phyloP scores from a whole-genome alignment of 208 protist species.

The Trypanosomatidae sp. region DNA sequence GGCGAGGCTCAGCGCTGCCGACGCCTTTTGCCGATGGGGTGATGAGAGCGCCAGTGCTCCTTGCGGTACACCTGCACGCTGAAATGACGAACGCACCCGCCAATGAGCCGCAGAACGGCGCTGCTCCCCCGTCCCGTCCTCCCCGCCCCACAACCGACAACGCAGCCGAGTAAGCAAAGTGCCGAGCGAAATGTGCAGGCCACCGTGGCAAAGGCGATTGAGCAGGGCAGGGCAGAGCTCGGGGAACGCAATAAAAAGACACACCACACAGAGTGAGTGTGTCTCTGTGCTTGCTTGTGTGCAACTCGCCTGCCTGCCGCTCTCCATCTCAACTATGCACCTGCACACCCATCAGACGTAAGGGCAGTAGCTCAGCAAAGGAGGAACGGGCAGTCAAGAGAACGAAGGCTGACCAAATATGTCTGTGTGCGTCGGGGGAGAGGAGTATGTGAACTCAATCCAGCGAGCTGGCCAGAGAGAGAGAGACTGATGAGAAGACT shows the following conservation, averaged over 20 bases:
- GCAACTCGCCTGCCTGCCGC: neutral
- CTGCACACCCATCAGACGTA: neutral
- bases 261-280: neutral
- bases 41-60: conserved; percentile 51
- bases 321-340: neutral
- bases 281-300: neutral
- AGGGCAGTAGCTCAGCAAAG: neutral
- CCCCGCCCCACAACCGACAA: neutral
- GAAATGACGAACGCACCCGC: conserved; percentile 55
- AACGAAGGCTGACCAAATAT: neutral
- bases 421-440: no score
- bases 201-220: neutral
- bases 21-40: conserved; percentile 38
- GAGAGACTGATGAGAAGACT: no score
- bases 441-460: no score
- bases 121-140: conserved; percentile 9
- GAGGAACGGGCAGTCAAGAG: neutral
- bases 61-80: conserved; percentile 65
- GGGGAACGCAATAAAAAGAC: neutral
- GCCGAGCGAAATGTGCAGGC: neutral
- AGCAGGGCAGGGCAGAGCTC: neutral
- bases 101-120: conserved; percentile 35
- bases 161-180: neutral
- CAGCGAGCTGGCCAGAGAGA: no score
- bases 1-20: conserved; percentile 27